Base-by-base conservation (phyloP, 306 rosid genomes). In the Quercus variabilis region DNA sequence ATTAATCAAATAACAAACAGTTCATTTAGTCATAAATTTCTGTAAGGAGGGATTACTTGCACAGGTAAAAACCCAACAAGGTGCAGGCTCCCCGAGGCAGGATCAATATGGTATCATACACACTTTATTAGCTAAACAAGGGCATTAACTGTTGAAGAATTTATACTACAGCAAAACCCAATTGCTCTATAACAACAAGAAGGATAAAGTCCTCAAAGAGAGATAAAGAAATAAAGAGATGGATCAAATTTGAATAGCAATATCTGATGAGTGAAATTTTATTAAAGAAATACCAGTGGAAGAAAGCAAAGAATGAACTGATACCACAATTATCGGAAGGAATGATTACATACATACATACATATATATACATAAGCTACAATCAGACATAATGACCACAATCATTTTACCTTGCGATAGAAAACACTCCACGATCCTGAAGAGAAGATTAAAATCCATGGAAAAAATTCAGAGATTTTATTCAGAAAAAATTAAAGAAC, bases 401-500 rank as follows among this genome's bases (percentile, higher is more conserved):
- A 76, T 65, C 46, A 71, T 57, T 62, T 78, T 91, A 93, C 98
- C 80, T 76, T 31, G 86, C 74, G 77, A 73, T 78, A 58, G 90
- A 85, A 76, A 90, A 87, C 77, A 82, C 89, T 87, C 71, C 78
- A 85, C 77, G 69, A 80, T 79, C 91, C 98, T 93, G 90, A 82
- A 85, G 58, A 75, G 76, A 75, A 76, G 30, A 51, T 63, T 77
- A 62, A 38, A 28, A 87, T 33, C 74, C 68, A 63, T 26, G 9
- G 71, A 73, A 35, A 76, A 75, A 78, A 69, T 55, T 79, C 69
- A 79, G 73, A 15, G 67, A 74, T 52, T 74, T 21, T 63, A 15
- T 69, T 46, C 7, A 69, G 17, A 30, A 71, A 59, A 73, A 72
- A 51, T 26, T 74, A 21, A 77, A 59, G 23, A 31, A 56, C 69